Percentiles rank a stretch among this genome's conserved stretches.
Conservation (phyloP, 371 early-diverging fungal species). For the Mortierella sp. region DNA sequence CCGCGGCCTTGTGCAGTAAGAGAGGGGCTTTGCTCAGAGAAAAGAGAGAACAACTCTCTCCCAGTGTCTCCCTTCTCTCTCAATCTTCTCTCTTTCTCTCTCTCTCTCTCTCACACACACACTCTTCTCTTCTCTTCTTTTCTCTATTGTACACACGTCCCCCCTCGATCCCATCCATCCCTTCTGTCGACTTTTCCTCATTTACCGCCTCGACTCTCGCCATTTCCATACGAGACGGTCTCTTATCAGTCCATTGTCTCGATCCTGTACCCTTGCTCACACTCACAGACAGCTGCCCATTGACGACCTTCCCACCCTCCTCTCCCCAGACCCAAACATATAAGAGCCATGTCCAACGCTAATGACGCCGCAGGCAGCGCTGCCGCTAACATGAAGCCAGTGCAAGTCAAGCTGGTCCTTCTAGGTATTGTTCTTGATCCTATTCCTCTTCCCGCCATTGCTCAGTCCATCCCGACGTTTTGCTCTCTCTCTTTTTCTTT, state of each 20-base stretch:
- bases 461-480: no score
- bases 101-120: not conserved
- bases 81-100: not conserved
- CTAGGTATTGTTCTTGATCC: conserved; percentile 61
- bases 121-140: not conserved
- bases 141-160: not conserved
- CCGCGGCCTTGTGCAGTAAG: conserved; percentile 5
- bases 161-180: no score
- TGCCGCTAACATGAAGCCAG: conserved; percentile 59
- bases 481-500: not conserved
- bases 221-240: no score
- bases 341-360: conserved; percentile 34
- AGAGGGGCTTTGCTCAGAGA: not conserved
- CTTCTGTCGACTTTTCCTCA: no score
- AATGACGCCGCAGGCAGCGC: conserved; percentile 35
- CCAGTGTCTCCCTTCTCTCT: conserved; percentile 2
- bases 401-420: conserved; percentile 74
- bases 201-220: no score
- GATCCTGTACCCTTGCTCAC: no score
- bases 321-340: not conserved
- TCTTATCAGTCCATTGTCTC: no score
- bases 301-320: not conserved
- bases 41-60: conserved; percentile 15
- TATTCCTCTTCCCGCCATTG: not conserved
- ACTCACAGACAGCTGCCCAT: no score